Conservation (phyloP, 371 early-diverging fungal species). For the Cokeromyces recurvatus region DNA sequence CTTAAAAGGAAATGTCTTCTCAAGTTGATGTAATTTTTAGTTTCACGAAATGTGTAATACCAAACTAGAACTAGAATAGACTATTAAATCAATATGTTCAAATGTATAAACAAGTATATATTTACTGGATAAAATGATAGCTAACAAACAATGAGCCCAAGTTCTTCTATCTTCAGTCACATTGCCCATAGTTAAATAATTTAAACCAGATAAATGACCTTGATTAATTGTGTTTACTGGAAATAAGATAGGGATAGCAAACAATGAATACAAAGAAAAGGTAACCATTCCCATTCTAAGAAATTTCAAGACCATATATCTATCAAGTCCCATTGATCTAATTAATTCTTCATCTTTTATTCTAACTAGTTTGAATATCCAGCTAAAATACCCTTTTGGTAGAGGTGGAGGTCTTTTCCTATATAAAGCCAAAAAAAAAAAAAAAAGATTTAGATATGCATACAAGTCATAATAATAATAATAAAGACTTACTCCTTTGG, state of each 20-base stretch:
- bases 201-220: conserved; percentile 33
- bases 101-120: conserved; percentile 1
- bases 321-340: conserved; percentile 65
- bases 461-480: not conserved
- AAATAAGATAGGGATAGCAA: conserved; percentile 62
- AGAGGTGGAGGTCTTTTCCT: conserved; percentile 59
- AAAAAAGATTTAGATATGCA: not conserved
- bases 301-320: conserved; percentile 75
- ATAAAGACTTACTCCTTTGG: conserved; percentile 42
- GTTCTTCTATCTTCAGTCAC: conserved; percentile 40
- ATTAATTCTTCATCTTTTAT: conserved; percentile 57
- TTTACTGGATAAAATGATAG: conserved; percentile 54
- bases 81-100: conserved; percentile 1
- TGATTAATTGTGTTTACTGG: conserved; percentile 60
- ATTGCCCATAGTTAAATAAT: conserved; percentile 63
- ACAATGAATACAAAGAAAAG: conserved; percentile 52
- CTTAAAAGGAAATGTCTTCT: conserved; percentile 62
- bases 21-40: conserved; percentile 58
- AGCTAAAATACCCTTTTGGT: conserved; percentile 45
- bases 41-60: conserved; percentile 58
- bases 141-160: conserved; percentile 70
- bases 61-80: conserved; percentile 25
- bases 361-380: conserved; percentile 56
- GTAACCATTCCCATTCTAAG: conserved; percentile 53
- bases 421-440: conserved; percentile 2